Evolutionary conservation across 2,329 filamentous ascomycete species (phyloP).

Genomic region (Aspergillus oerlinghausenensis): DNA sequence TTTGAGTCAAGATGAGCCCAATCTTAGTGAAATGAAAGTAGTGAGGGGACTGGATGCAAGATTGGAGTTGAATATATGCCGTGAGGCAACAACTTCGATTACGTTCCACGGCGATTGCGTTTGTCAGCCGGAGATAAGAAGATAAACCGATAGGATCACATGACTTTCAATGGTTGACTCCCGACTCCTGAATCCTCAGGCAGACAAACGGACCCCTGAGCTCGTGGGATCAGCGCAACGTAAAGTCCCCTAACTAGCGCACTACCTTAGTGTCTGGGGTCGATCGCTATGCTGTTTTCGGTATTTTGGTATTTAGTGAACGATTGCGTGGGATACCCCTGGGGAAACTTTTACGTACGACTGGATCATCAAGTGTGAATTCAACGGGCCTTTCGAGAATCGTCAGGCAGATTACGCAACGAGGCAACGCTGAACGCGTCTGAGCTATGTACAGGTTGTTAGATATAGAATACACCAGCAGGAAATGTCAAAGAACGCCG

Average conservation of each 20-base stretch:
- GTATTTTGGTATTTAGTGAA: too few relatives aligned
- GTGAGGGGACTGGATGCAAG: background rate
- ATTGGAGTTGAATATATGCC: conserved; percentile 1
- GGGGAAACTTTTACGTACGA: too few relatives aligned
- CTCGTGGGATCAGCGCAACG: background rate
- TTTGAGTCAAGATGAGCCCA: conserved; percentile 1
- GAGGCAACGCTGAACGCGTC: background rate
- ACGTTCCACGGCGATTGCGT: conserved; percentile 27
- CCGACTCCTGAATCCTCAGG: background rate
- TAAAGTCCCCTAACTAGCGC: background rate
- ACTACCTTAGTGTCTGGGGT: background rate
- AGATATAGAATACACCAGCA: background rate
- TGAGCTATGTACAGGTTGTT: background rate
- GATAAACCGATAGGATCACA: conserved; percentile 2
- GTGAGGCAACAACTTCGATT: conserved; percentile 22
- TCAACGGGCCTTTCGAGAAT: background rate
- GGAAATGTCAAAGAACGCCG: background rate
- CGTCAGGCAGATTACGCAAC: background rate
- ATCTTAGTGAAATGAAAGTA: background rate
- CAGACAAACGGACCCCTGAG: background rate
- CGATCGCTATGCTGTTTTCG: background rate
- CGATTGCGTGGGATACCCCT: background rate
- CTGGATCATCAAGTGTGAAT: background rate
- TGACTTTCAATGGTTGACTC: background rate
- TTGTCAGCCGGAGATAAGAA: conserved; percentile 32